Conservation (phyloP, 75 land plant species). For the Pinus tabuliformis region DNA sequence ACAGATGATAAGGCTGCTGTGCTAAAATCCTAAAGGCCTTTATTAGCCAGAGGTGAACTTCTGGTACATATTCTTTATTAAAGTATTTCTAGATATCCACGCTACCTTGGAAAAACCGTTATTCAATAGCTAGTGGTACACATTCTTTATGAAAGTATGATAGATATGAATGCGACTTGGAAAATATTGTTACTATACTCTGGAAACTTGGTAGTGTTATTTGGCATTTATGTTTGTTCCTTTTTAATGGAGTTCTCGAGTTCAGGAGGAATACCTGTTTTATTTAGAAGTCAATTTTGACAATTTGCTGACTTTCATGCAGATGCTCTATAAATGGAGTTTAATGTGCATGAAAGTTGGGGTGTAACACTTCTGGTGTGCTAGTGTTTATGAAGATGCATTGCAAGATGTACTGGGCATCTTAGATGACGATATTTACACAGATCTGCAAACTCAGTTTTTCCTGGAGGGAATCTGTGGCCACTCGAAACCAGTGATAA, state of each 20-base stretch:
- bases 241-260: background rate
- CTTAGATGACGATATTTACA: background rate
- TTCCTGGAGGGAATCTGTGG: background rate
- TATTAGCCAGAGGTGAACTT: background rate
- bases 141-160: background rate
- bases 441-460: background rate
- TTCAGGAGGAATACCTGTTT: background rate
- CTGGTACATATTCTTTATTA: background rate
- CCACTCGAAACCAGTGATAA: background rate
- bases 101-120: too few relatives aligned
- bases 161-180: background rate
- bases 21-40: background rate
- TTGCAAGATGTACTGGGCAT: background rate
- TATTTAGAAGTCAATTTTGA: background rate
- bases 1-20: background rate
- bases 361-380: background rate
- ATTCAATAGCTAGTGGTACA: background rate
- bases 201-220: background rate
- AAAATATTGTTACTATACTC: background rate
- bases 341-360: background rate
- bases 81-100: too few relatives aligned
- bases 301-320: background rate
- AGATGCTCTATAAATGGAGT: background rate
- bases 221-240: too few relatives aligned
- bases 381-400: background rate